These are phyloP conservation scores for Chimonanthus praecox DNA, from an alignment of 164 flowering plant species.

Conservation along the genomic window DNA sequence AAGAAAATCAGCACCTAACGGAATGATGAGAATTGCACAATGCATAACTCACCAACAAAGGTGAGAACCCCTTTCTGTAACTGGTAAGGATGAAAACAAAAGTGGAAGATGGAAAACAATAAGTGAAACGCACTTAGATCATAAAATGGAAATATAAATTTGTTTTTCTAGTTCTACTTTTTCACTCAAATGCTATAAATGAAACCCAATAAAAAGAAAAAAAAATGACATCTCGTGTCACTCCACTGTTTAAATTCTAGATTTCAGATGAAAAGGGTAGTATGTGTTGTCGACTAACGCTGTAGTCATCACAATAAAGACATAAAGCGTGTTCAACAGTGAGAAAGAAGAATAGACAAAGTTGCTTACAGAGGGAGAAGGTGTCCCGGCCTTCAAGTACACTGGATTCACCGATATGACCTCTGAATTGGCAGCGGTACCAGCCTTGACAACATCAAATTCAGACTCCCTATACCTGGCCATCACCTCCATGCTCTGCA, in stretches of 20 bases:
- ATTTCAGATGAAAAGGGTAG: too few relatives aligned
- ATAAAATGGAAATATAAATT: not conserved
- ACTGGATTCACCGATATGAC: conserved; percentile 89
- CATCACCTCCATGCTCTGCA: conserved; percentile 75
- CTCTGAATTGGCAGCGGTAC: conserved; percentile 53
- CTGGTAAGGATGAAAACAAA: not conserved
- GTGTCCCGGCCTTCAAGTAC: conserved; percentile 67
- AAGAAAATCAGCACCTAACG: not conserved
- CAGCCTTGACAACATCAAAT: conserved; percentile 82
- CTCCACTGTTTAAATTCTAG: too few relatives aligned
- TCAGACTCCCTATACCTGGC: conserved; percentile 55
- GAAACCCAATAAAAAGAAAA: not conserved
- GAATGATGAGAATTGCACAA: not conserved
- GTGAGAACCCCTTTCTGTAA: not conserved
- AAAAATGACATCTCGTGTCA: not conserved
- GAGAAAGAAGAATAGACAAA: not conserved
- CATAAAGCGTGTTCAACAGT: not conserved
- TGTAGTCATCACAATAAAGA: not conserved
- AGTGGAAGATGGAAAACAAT: too few relatives aligned
- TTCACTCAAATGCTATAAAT: not conserved
- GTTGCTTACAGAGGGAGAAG: conserved; percentile 47
- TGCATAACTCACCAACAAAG: not conserved
- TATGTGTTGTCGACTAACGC: too few relatives aligned
- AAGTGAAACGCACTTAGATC: too few relatives aligned
- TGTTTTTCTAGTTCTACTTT: not conserved